Evolutionary conservation across 164 flowering plant species (phyloP), one percentile per base, ranked within the genome.

Genomic region (Amborella trichopoda): DNA sequence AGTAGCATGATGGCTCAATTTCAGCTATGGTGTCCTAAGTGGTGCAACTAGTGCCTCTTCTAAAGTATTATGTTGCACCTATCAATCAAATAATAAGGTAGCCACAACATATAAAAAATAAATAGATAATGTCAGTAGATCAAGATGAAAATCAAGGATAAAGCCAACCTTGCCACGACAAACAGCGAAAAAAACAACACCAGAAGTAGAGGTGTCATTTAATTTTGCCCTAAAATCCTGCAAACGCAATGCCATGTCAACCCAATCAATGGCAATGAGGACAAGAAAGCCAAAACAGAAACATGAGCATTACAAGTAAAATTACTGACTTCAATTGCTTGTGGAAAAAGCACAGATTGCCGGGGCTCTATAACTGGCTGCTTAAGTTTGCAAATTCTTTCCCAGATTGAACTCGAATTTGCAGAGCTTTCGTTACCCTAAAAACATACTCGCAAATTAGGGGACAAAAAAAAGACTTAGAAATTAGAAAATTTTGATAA

Each of bases 151-250:
- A n/a, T n/a, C n/a, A n/a, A n/a, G n/a, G n/a, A n/a, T 14, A 52
- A 68, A 26, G 9, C 56, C 43, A 67, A 87, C 98, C 95, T 91
- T 91, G 40, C 96, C 99, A 47, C 99, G 96, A 47, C 93, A 87
- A 22, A 91, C 96, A 36, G 96, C 99, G 71, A 91, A 91, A 72
- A 87, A 91, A 14, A 87, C 56, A 46, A 96, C 93, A 55, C 99
- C 99, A 59, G 88, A 76, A 48, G 77, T 50, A 46, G 86, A 72
- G 27, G 53, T 54, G 54, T 84, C 96, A 50, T 65, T 80, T 66
- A 91, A 64, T 64, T 91, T 91, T 23, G 80, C 40, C 72, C 70
- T 77, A 50, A 70, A 91, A 51, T 91, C 99, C 99, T 91, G 75
- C 57, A 65, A n/a, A n/a, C n/a, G n/a, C n/a, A n/a, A n/a, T n/a